Evolutionary conservation across 129 eudicot species (phyloP), one percentile per base, ranked within the genome.

Genomic region (Arctium minus): DNA sequence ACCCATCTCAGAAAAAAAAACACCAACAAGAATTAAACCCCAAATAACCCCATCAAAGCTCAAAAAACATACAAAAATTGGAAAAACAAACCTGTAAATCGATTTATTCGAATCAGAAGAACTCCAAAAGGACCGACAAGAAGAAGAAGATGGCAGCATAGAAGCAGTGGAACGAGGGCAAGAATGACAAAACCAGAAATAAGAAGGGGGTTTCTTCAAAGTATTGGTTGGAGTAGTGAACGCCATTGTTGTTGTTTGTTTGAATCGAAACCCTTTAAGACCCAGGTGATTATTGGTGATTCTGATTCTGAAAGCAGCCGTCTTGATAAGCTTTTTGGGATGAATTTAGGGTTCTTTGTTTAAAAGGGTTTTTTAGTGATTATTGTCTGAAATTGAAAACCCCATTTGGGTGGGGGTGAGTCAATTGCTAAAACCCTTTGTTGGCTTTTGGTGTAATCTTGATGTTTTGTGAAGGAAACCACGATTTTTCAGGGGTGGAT

Each of bases 151-250:
- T 8, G 85, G 11, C 22, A 22, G 72, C 70, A 80, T 50, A 62
- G 80, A 82, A 72, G 83, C 2, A 71, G 77, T 50, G 10, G 84
- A 42, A 27, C 81, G 87, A 82, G 89, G 72, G 73, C 78, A 75
- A 18, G 91, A 90, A 44, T 86, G 87, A 70, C 79, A 81, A 12
- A 85, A 73, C 93, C 91, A 88, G 79, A 85, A 79, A 89, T 37
- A 81, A 68, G 89, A 85, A 69, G 91, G 87, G 81, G 87, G 87
- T 79, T 88, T 89, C 78, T 86, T 91, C 42, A 91, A 93, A 53
- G 89, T 76, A 70, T 83, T 79, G 35, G 97, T 84, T 60, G 87
- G 94, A 69, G 91, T 10, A 31, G 91, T 83, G 60, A 94, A 82
- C 75, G 90, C 97, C 92, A 91, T 88, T 83, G 88, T 76, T 85